Base-by-base conservation (phyloP, 768 basidiomycete genomes). In the Leccinum broughii region DNA sequence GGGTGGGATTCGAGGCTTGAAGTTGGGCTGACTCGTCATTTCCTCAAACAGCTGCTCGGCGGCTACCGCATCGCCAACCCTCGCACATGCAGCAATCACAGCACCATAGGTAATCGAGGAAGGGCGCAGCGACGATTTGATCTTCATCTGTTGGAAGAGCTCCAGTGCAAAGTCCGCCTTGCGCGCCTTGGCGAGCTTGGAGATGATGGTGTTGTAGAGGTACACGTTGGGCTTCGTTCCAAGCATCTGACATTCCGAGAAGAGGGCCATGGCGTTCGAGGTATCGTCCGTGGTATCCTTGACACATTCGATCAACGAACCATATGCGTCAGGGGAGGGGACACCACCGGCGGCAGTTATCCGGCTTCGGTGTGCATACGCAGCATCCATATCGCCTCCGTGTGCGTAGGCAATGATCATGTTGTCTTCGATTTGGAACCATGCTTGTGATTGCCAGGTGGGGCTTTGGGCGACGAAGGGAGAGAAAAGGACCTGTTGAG, bases 211-310 rank as follows among this genome's bases (percentile, higher is more conserved):
- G 79, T 99, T 98, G 80, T 90, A 99, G 41, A 99, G 83, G 76
- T 89, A 99, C 51, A 89, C 81, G 69, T 92, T 95, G 15, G 93
- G 89, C 34, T 68, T 65, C 41, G 96, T 90, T 9, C 86, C 86
- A 28, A 84, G 82, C 49, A 77, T 73, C 61, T 86, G 82, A 22
- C 89, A 82, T 73, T 99, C 95, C 30, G 87, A 77, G 77, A 89
- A 98, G 32, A 98, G 82, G 32, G 85, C 82, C 74, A 94, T 78
- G 0, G 94, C 95, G 63, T 94, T 92, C 3, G 87, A 83, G 0
- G 94, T 89, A 67, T 98, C 96, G 73, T 98, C 96, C 11, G 97
- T 98, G 22, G 96, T 97, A 64, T 98, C 94, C 75, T 90, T 93
- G 66, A 93, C 85, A 62, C 84, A 81, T 46, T 88, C 82, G 62